These are phyloP conservation scores for Ampelomyces quisqualis DNA, from an alignment of 2,329 filamentous ascomycete species.

Conservation along the genomic window DNA sequence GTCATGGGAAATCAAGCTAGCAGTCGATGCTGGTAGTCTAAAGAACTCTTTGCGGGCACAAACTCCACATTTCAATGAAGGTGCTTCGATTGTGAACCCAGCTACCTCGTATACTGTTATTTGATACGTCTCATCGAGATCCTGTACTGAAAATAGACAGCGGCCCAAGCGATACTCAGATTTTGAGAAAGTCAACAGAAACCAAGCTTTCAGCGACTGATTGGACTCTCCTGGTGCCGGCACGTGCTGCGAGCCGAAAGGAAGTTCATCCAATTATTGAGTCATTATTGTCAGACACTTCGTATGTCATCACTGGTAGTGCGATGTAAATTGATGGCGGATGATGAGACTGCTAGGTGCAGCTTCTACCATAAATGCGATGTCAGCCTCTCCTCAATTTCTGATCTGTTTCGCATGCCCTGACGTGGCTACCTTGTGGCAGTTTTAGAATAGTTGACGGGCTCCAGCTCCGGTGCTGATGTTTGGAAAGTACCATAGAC, in stretches of 20 bases:
- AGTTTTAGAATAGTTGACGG: too few species aligned
- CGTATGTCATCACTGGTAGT: constrained; percentile 51
- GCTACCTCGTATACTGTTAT: constrained; percentile 43
- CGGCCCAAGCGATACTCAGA: constrained; percentile 41
- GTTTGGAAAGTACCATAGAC: background rate
- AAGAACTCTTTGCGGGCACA: constrained; percentile 45
- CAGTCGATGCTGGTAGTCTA: constrained; percentile 43
- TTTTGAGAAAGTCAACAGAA: constrained; percentile 27
- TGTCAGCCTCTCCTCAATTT: too few species aligned
- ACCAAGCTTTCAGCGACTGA: constrained; percentile 21
- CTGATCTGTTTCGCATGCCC: too few species aligned
- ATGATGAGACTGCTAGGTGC: constrained; percentile 37
- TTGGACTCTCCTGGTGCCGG: constrained; percentile 26
- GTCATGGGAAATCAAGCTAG: constrained; percentile 36
- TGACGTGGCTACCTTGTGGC: too few species aligned
- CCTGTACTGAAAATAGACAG: background rate
- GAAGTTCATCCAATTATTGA: constrained; percentile 50
- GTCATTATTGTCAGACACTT: constrained; percentile 51
- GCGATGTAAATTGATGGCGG: constrained; percentile 52
- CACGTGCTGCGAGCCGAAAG: constrained; percentile 28
- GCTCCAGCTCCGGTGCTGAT: too few species aligned
- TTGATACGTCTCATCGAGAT: too few species aligned
- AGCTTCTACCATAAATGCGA: background rate
- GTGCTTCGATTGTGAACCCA: constrained; percentile 47
- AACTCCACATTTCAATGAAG: constrained; percentile 45